phyloP scores from a whole-genome alignment of 768 basidiomycete genomes.

The Lactarius evosmus region DNA sequence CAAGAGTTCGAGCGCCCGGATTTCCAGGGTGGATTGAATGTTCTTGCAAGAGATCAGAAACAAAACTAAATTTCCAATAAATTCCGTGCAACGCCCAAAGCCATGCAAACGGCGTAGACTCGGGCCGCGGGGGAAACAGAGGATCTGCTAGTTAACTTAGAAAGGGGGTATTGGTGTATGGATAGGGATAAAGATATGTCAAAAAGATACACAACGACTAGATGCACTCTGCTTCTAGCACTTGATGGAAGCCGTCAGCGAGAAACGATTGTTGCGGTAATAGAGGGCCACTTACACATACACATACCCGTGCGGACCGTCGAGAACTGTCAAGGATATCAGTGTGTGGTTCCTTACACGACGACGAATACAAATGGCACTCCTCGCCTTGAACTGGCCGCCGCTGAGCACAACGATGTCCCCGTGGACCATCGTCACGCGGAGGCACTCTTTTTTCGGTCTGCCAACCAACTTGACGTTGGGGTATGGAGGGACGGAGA shows the following conservation, averaged over 20 bases:
- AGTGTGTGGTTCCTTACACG: neutral
- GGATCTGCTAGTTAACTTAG: neutral
- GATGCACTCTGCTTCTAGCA: constrained; percentile 23
- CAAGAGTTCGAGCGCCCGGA: neutral
- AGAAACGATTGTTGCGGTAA: neutral
- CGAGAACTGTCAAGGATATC: constrained; percentile 2
- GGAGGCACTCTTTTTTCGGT: constrained; percentile 20
- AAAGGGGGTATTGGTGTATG: neutral
- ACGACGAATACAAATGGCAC: neutral
- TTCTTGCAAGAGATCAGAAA: neutral
- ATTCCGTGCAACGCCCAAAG: too few relatives aligned
- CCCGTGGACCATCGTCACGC: constrained; percentile 27
- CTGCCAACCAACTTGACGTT: neutral
- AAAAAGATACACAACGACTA: neutral
- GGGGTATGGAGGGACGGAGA: neutral
- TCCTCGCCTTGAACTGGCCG: constrained; percentile 15
- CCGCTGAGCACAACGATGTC: constrained; percentile 22
- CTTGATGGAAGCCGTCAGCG: constrained; percentile 12
- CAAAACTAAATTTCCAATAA: neutral
- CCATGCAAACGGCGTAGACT: neutral
- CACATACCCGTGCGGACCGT: constrained; percentile 23
- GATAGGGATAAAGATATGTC: constrained; percentile 16
- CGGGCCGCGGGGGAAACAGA: neutral
- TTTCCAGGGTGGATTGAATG: neutral
- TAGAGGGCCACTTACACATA: constrained; percentile 21